Conservation (phyloP, 2,329 filamentous ascomycete species). For the Aureobasidium vineae region DNA sequence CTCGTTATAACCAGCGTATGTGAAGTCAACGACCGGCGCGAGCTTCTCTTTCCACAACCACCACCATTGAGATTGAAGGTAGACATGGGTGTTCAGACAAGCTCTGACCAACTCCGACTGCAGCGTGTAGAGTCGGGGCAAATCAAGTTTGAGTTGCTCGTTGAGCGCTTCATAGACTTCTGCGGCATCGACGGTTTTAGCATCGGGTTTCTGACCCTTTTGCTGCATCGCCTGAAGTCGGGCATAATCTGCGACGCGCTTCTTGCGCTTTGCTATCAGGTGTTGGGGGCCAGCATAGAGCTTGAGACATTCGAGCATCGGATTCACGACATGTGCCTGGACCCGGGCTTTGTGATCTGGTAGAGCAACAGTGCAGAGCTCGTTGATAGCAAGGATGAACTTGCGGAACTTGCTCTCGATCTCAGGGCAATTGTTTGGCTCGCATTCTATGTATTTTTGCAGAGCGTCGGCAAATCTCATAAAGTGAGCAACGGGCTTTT, state of each 20-base stretch:
- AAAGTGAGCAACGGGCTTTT: constrained; percentile 77
- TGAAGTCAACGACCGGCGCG: constrained; percentile 62
- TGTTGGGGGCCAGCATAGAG: constrained; percentile 80
- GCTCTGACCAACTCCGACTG: constrained; percentile 83
- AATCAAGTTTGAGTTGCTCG: constrained; percentile 86
- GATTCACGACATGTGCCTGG: constrained; percentile 78
- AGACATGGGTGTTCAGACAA: constrained; percentile 78
- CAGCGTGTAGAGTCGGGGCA: constrained; percentile 76
- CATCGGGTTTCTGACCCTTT: constrained; percentile 79
- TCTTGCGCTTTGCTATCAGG: constrained; percentile 91
- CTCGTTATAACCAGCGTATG: constrained; percentile 52
- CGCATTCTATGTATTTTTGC: constrained; percentile 72
- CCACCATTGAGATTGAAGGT: constrained; percentile 81
- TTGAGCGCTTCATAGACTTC: constrained; percentile 91
- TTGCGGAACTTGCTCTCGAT: constrained; percentile 92
- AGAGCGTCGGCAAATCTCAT: constrained; percentile 77
- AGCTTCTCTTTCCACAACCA: constrained; percentile 81
- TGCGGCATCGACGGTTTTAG: constrained; percentile 77
- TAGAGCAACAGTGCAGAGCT: constrained; percentile 78
- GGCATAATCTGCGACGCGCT: constrained; percentile 86
- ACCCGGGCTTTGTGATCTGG: constrained; percentile 75
- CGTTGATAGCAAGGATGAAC: constrained; percentile 82
- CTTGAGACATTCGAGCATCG: constrained; percentile 74
- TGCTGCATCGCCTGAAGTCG: constrained; percentile 75
- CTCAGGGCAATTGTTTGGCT: constrained; percentile 72